Conservation (phyloP, 2,329 filamentous ascomycete genomes). For the Onygenales sp. region DNA sequence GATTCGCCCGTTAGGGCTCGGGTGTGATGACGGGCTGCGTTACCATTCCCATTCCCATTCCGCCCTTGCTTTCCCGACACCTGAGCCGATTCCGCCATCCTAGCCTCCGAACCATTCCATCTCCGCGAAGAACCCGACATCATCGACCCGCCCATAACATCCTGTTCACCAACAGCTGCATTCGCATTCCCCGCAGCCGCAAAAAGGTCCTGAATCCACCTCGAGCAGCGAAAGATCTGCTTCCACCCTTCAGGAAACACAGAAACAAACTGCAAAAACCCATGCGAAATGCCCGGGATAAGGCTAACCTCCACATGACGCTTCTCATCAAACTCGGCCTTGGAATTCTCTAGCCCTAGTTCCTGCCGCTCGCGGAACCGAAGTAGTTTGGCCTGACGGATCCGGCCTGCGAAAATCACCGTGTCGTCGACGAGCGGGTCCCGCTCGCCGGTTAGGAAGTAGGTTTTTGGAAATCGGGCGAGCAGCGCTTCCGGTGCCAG, state of each 20-base stretch:
- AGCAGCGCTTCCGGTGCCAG: slow-evolving; percentile 79
- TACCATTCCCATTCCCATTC: slow-evolving; percentile 11
- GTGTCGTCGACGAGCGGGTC: slow-evolving; percentile 96
- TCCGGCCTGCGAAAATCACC: slow-evolving; percentile 81
- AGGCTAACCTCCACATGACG: slow-evolving; percentile 73
- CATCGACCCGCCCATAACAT: slow-evolving; percentile 18
- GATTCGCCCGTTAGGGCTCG: slow-evolving; percentile 44
- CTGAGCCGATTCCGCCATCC: neutral
- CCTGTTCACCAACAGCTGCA: slow-evolving; percentile 36
- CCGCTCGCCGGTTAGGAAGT: slow-evolving; percentile 87
- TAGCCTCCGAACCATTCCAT: neutral
- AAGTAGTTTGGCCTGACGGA: slow-evolving; percentile 67
- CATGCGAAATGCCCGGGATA: slow-evolving; percentile 83
- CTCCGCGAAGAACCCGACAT: slow-evolving; percentile 7
- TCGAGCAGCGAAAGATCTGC: slow-evolving; percentile 66
- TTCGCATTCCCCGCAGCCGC: slow-evolving; percentile 32
- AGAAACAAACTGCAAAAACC: slow-evolving; percentile 83
- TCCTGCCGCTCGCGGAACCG: slow-evolving; percentile 48
- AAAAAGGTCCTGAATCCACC: slow-evolving; percentile 77
- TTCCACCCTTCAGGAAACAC: slow-evolving; percentile 87
- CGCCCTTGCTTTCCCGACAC: neutral
- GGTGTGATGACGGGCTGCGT: slow-evolving; percentile 35
- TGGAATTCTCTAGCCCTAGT: slow-evolving; percentile 43
- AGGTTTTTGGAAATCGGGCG: slow-evolving; percentile 82
- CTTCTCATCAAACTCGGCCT: slow-evolving; percentile 57